These are phyloP conservation scores for Glebionis coronaria DNA, from an alignment of 129 eudicot genomes.

Conservation along the genomic window DNA sequence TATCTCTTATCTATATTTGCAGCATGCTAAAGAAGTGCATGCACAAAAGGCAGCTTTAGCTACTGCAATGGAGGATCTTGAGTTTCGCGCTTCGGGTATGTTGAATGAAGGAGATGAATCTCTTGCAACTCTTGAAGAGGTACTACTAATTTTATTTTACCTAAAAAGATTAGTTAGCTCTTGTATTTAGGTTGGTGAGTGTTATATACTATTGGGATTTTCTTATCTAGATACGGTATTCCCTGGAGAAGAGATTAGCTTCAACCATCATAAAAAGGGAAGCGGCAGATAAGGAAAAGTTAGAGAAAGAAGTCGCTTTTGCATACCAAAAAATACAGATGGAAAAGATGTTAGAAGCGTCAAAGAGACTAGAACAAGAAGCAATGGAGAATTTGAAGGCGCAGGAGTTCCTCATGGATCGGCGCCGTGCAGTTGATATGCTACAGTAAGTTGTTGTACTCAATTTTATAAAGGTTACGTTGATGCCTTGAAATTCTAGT, in stretches of 20 bases:
- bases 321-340: slow-evolving; percentile 40
- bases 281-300: slow-evolving; percentile 39
- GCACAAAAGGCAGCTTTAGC: slow-evolving; percentile 65
- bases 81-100: slow-evolving; percentile 52
- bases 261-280: slow-evolving; percentile 29
- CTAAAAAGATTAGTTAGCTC: background rate
- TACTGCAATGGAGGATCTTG: slow-evolving; percentile 59
- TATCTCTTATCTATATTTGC: slow-evolving; percentile 16
- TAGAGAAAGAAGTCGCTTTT: slow-evolving; percentile 44
- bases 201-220: background rate
- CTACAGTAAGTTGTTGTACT: slow-evolving; percentile 28
- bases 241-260: slow-evolving; percentile 29
- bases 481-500: background rate
- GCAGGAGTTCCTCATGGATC: slow-evolving; percentile 58
- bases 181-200: background rate
- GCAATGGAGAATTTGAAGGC: slow-evolving; percentile 70
- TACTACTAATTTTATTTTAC: slow-evolving; percentile 8
- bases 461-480: background rate
- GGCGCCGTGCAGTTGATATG: slow-evolving; percentile 45
- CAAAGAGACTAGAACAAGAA: slow-evolving; percentile 48
- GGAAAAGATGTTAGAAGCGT: slow-evolving; percentile 50
- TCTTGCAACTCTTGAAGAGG: slow-evolving; percentile 63
- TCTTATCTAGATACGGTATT: slow-evolving; percentile 44
- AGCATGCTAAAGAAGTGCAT: slow-evolving; percentile 70
- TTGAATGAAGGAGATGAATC: slow-evolving; percentile 53